Conservation (phyloP, 192 early-diverging fungal species). For the Martensiomyces pterosporus region DNA sequence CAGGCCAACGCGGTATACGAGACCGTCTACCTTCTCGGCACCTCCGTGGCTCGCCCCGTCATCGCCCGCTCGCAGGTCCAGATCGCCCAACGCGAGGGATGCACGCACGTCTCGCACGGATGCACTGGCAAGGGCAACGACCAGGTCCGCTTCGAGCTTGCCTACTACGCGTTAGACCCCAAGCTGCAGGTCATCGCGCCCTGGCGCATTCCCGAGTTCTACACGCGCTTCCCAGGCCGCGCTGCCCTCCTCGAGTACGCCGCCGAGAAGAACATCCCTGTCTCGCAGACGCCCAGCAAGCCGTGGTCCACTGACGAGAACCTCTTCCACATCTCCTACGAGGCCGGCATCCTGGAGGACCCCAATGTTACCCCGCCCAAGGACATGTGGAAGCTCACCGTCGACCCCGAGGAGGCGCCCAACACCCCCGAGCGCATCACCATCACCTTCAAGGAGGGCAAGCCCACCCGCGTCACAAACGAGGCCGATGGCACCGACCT, state of each 20-base stretch:
- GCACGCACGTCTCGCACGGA: conserved; percentile 96
- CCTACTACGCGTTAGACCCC: conserved; percentile 94
- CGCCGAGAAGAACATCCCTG: conserved; percentile 83
- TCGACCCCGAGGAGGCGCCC: conserved; percentile 95
- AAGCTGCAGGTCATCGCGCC: conserved; percentile 95
- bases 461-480: conserved; percentile 88
- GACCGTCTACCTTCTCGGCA: conserved; percentile 93
- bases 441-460: conserved; percentile 85
- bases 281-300: conserved; percentile 92
- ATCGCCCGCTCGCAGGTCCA: conserved; percentile 89
- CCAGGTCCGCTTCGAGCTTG: conserved; percentile 98
- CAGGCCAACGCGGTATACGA: conserved; percentile 96
- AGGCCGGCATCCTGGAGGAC: conserved; percentile 97
- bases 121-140: conserved; percentile 99
- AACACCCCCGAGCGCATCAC: conserved; percentile 91
- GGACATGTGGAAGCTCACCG: conserved; percentile 99
- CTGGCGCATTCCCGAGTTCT: conserved; percentile 96
- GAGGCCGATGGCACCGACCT: conserved; percentile 61
- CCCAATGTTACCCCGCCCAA: conserved; percentile 92
- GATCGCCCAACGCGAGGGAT: conserved; percentile 89
- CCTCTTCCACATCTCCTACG: conserved; percentile 98
- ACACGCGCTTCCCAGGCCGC: conserved; percentile 90
- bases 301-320: conserved; percentile 99
- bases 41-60: conserved; percentile 93
- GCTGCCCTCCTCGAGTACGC: conserved; percentile 90